A percentile compares a stretch with the other conserved stretches of the same genome.
Conservation (phyloP, 140 eudicot species). For the Eryngium alpinum region DNA sequence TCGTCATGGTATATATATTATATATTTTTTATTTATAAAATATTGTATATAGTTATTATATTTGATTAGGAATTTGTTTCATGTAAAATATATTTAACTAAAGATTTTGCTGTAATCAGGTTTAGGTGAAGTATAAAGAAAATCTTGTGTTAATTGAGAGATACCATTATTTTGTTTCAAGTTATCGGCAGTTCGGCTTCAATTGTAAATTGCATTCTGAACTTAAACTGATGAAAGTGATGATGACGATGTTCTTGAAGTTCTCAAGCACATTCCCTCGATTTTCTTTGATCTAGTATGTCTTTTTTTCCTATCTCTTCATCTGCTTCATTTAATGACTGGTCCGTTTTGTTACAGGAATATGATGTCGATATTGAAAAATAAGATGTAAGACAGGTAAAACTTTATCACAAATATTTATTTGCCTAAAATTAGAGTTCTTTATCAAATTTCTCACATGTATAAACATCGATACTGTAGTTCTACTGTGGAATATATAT, state of each 20-base stretch:
- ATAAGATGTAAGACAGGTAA: constrained; percentile 64
- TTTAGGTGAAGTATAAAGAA: too few relatives aligned
- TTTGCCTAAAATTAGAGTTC: too few relatives aligned
- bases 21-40: too few relatives aligned
- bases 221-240: constrained; percentile 65
- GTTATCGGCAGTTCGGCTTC: constrained; percentile 47
- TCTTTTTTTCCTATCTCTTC: background rate
- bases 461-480: too few relatives aligned
- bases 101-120: too few relatives aligned
- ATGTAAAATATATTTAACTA: too few relatives aligned
- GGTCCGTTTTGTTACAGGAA: constrained; percentile 28
- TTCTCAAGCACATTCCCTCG: constrained; percentile 50
- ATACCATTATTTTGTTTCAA: constrained; percentile 66
- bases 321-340: background rate
- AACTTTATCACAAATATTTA: background rate
- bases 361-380: constrained; percentile 33
- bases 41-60: too few relatives aligned
- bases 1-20: too few relatives aligned
- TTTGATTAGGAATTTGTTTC: too few relatives aligned
- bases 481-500: too few relatives aligned
- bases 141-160: constrained; percentile 13
- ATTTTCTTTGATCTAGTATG: constrained; percentile 55
- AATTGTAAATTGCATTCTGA: constrained; percentile 55
- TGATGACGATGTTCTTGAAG: constrained; percentile 45
- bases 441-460: too few relatives aligned